Percentiles rank a stretch among this genome's conserved stretches.
Evolutionary conservation across 2,329 filamentous ascomycete species (phyloP).

Genomic region (Calonectria pauciramosa): DNA sequence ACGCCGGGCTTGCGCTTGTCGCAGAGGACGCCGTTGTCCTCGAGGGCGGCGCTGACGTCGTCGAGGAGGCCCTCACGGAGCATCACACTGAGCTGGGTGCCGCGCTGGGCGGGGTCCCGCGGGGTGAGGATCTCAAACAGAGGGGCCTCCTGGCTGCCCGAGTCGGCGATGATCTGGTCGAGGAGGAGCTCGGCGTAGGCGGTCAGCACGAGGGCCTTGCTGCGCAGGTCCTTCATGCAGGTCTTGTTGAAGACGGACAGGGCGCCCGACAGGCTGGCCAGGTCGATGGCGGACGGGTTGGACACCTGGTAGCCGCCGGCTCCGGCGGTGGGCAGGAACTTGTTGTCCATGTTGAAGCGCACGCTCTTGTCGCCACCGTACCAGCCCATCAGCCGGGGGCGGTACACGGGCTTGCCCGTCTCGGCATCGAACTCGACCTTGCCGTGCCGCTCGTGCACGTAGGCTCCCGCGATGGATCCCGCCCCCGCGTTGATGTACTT

Average conservation of each 20-base stretch:
- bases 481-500: slow-evolving; percentile 94
- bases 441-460: slow-evolving; percentile 83
- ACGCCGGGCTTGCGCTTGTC: slow-evolving; percentile 91
- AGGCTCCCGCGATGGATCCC: slow-evolving; percentile 83
- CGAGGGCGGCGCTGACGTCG: slow-evolving; percentile 72
- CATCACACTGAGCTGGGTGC: slow-evolving; percentile 83
- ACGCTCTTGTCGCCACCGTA: slow-evolving; percentile 85
- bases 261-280: slow-evolving; percentile 80
- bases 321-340: slow-evolving; percentile 82
- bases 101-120: slow-evolving; percentile 74
- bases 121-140: slow-evolving; percentile 79
- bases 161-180: slow-evolving; percentile 55
- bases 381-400: slow-evolving; percentile 83
- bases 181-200: slow-evolving; percentile 82
- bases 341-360: slow-evolving; percentile 87
- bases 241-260: slow-evolving; percentile 82
- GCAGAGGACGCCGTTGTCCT: slow-evolving; percentile 78
- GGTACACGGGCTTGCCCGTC: slow-evolving; percentile 61
- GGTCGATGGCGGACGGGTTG: slow-evolving; percentile 84
- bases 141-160: slow-evolving; percentile 42
- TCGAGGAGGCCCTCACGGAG: slow-evolving; percentile 79
- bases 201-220: slow-evolving; percentile 80
- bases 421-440: slow-evolving; percentile 60
- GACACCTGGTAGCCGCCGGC: slow-evolving; percentile 88
- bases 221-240: slow-evolving; percentile 75